Conservation (phyloP, 2,329 filamentous ascomycete genomes). For the Podosphaera leucotricha region DNA sequence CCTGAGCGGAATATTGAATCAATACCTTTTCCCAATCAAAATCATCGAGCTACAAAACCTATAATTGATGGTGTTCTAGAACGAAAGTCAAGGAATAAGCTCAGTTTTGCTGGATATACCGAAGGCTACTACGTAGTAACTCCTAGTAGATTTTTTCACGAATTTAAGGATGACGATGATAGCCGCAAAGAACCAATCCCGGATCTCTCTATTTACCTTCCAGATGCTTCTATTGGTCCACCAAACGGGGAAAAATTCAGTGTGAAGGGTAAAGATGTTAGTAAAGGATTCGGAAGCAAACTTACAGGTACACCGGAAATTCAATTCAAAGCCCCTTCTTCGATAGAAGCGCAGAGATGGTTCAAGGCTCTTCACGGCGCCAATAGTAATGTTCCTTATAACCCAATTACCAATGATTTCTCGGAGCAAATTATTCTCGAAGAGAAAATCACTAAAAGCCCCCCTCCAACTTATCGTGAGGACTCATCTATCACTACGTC, state of each 20-base stretch:
- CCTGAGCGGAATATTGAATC: slow-evolving; percentile 49
- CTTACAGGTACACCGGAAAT: slow-evolving; percentile 61
- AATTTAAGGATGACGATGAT: slow-evolving; percentile 83
- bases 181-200: slow-evolving; percentile 48
- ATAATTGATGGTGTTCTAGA: slow-evolving; percentile 75
- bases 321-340: slow-evolving; percentile 65
- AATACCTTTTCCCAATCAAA: slow-evolving; percentile 72
- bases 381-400: slow-evolving; percentile 6
- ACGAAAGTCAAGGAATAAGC: slow-evolving; percentile 72
- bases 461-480: slow-evolving; percentile 7
- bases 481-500: not conserved
- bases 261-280: slow-evolving; percentile 83
- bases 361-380: slow-evolving; percentile 37
- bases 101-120: slow-evolving; percentile 49
- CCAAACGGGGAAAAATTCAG: slow-evolving; percentile 66
- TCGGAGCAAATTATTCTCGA: slow-evolving; percentile 6
- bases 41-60: slow-evolving; percentile 55
- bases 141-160: slow-evolving; percentile 69
- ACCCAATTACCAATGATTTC: slow-evolving; percentile 3
- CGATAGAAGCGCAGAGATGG: slow-evolving; percentile 67
- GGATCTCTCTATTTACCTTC: slow-evolving; percentile 75
- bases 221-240: slow-evolving; percentile 59
- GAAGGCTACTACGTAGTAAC: slow-evolving; percentile 79
- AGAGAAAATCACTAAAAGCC: slow-evolving; percentile 4
- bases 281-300: slow-evolving; percentile 57